Evolutionary conservation across 768 basidiomycete species (phyloP), one percentile per base, ranked within the genome.

Genomic region (Lactifluus piperatus): DNA sequence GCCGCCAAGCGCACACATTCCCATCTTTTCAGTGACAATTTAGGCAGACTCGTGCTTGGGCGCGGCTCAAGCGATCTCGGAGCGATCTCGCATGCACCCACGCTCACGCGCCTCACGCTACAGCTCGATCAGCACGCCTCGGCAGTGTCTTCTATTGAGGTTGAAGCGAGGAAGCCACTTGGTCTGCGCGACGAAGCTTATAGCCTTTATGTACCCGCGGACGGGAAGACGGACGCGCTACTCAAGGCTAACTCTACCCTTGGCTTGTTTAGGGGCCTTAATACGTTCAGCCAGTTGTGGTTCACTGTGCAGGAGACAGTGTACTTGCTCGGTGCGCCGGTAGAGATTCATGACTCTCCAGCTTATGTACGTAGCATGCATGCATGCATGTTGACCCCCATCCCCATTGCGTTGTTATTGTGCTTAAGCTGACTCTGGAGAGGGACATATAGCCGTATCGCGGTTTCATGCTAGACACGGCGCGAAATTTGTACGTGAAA

Each of bases 401-500:
- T 2, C 5, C 2, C 34, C 29, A 11, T 46, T 14, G 18, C 2
- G 20, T 30, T 30, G n/a, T 30, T 34, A 46, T 41, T 45, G 51
- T 41, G 13, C 14, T 5, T 22, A 27, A n/a, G n/a, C 46, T 24
- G 24, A 24, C 32, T 30, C 44, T 27, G 58, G 41, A 41, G 46
- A n/a, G 49, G 22, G n/a, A n/a, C n/a, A 26, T 46, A 6, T 63
- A 86, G 85, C 84, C 84, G 0, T 88, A 84, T 68, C 81, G 91
- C 22, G 88, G 86, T 9, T 77, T 91, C 56, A 81, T 91, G 81
- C 77, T 93, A 13, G 91, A 93, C 68, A 92, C 90, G 0, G 76
- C 88, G 1, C 75, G 90, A 26, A 85, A 91, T 71, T 93, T 32
- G 58, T 60, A 50, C 57, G 83, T 72, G 1, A 32, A 26, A n/a